Percentiles rank a stretch among this genome's conserved stretches.
Conservation (phyloP, 257 asterid genomes). For the Thymus mandschuricus region DNA sequence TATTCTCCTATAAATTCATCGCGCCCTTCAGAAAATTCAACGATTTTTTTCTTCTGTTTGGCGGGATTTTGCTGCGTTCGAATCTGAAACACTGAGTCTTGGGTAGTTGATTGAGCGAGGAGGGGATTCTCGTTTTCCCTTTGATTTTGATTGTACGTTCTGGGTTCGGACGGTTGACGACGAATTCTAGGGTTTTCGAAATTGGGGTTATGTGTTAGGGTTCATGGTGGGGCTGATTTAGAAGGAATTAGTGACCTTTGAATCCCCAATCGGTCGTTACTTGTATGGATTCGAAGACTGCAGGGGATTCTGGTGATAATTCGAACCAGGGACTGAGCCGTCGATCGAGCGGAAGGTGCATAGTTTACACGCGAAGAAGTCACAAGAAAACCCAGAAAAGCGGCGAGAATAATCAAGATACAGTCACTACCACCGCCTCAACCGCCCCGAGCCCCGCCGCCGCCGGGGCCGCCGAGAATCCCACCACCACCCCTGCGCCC, state of each 20-base stretch:
- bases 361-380: constrained; percentile 43
- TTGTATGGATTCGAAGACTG: constrained; percentile 45
- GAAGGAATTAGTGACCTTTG: constrained; percentile 23
- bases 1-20: too few relatives aligned
- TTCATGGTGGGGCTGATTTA: constrained; percentile 10
- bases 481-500: constrained; percentile 24
- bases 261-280: constrained; percentile 29
- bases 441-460: not conserved
- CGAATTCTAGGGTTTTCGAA: too few relatives aligned
- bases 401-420: not conserved
- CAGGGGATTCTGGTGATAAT: constrained; percentile 37
- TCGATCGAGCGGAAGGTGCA: constrained; percentile 25
- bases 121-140: too few relatives aligned
- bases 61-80: too few relatives aligned
- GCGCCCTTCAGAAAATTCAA: too few relatives aligned
- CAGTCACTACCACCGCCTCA: constrained; percentile 21
- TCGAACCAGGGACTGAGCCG: constrained; percentile 26
- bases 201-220: too few relatives aligned
- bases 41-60: too few relatives aligned
- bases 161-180: too few relatives aligned
- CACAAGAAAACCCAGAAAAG: constrained; percentile 18
- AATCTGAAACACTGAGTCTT: too few relatives aligned
- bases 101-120: too few relatives aligned
- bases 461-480: constrained; percentile 13
- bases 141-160: too few relatives aligned